Evolutionary conservation across 352 stramenopile species (phyloP).

Genomic region (Pythium folliculosum): DNA sequence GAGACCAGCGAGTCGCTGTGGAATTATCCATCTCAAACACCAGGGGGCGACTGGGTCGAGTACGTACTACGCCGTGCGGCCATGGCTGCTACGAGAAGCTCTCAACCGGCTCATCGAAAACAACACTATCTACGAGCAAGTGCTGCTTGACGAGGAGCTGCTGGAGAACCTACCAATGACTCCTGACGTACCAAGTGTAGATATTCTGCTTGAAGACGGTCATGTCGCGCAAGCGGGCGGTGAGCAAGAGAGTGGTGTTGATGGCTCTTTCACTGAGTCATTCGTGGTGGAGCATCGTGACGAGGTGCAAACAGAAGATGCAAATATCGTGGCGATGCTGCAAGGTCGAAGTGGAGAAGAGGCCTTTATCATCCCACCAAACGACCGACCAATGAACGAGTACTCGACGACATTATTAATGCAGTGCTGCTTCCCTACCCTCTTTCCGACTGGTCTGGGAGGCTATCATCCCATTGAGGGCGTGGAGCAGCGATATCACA

Average conservation of each 20-base stretch:
- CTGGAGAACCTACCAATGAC: neutral
- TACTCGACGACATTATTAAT: neutral
- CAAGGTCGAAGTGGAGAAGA: too few relatives aligned
- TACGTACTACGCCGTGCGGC: slow-evolving; percentile 5
- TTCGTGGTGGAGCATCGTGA: too few relatives aligned
- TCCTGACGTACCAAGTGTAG: neutral
- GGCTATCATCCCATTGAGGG: neutral
- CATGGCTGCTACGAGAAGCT: slow-evolving; percentile 12
- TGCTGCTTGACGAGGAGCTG: slow-evolving; percentile 5
- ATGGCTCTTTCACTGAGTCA: too few relatives aligned
- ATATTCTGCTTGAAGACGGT: too few relatives aligned
- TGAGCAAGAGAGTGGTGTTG: too few relatives aligned
- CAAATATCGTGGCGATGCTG: neutral
- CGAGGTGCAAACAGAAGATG: neutral
- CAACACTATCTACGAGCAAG: slow-evolving; percentile 6
- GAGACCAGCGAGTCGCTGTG: neutral
- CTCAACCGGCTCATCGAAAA: slow-evolving; percentile 1
- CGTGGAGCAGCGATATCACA: neutral
- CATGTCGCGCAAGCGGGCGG: too few relatives aligned
- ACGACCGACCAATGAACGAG: slow-evolving; percentile 8
- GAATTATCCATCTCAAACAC: slow-evolving; percentile 10
- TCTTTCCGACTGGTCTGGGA: neutral
- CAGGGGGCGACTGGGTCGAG: neutral
- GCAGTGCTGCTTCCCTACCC: slow-evolving; percentile 5
- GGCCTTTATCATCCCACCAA: neutral